Evolutionary conservation across 2,329 filamentous ascomycete genomes (phyloP).

Genomic region (Aspergillus cejpii): DNA sequence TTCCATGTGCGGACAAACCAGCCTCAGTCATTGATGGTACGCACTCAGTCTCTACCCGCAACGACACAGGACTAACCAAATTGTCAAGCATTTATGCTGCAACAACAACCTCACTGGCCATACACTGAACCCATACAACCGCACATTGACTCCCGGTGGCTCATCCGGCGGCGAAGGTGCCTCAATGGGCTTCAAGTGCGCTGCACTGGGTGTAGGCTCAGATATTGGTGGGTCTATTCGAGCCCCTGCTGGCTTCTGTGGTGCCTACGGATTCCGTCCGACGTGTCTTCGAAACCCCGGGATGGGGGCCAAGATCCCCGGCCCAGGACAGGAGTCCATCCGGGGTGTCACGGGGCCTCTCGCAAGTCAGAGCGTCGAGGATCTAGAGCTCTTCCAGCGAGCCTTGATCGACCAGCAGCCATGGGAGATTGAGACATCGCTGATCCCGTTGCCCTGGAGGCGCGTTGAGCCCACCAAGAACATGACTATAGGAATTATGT

Average conservation of each 20-base stretch:
- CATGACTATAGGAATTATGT: slow-evolving; percentile 52
- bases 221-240: slow-evolving; percentile 46
- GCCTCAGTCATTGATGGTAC: slow-evolving; percentile 38
- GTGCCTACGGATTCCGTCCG: slow-evolving; percentile 41
- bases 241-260: slow-evolving; percentile 41
- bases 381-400: slow-evolving; percentile 37
- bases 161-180: slow-evolving; percentile 44
- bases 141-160: slow-evolving; percentile 37
- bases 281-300: slow-evolving; percentile 33
- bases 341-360: slow-evolving; percentile 29
- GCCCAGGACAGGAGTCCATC: slow-evolving; percentile 35
- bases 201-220: slow-evolving; percentile 41
- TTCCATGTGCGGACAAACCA: slow-evolving; percentile 43
- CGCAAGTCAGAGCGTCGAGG: slow-evolving; percentile 25
- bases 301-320: slow-evolving; percentile 24
- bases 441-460: slow-evolving; percentile 41
- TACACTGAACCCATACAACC: slow-evolving; percentile 39
- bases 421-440: slow-evolving; percentile 39
- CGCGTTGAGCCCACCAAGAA: slow-evolving; percentile 17
- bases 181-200: slow-evolving; percentile 38
- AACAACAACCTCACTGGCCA: slow-evolving; percentile 39
- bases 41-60: not conserved
- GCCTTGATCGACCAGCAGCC: slow-evolving; percentile 36
- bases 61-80: not conserved
- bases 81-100: slow-evolving; percentile 30